Base-by-base conservation (phyloP, 129 eudicot genomes). In the Oenanthe sinensis region DNA sequence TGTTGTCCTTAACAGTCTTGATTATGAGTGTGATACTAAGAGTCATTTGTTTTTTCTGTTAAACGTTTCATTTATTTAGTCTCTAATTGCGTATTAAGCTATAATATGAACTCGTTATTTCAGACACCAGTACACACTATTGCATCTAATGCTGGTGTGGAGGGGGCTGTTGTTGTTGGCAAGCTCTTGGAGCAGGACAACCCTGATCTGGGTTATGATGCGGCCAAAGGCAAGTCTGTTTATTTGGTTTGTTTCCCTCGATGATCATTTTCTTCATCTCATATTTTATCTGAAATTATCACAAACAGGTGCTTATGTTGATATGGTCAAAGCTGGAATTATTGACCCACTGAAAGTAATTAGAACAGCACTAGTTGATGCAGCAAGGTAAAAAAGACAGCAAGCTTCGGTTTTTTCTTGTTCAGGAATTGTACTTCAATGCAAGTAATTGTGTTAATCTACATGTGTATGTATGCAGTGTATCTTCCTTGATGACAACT, bases 311-410 rank as follows among this genome's bases (percentile, higher is more conserved):
- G 96, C 87, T 84, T 93, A 92, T 77, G 98, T 90, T 26, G 89
- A 92, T 79, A 93, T 93, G 98, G 88, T 93, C 39, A 89, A 93
- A 82, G 86, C 89, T 8, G 98, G 98, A 55, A 93, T 93, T 75
- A 88, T 93, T 37, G 98, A 93, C 48, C 98, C 98, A 3, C 73
- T 90, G 88, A 93, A 93, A 65, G 98, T 93, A 52, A 93, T 90
- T 39, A 87, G 98, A 81, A 90, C 98, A 16, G 98, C 98, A 12
- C 84, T 93, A 72, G 89, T 84, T 39, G 96, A 93, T 87, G 98
- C 98, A 44, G 98, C 98, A 58, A 92, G 97, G 97, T 88, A 77
- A 65, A 20, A 65, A 16, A 65, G 42, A 65, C 19, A 33, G 42
- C 71, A 5, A 33, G 8, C 71, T 3, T 65, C 8, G 8, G 71